Conservation (phyloP, 176 grass and related monocot species). For the Rhynchospora breviuscula region DNA sequence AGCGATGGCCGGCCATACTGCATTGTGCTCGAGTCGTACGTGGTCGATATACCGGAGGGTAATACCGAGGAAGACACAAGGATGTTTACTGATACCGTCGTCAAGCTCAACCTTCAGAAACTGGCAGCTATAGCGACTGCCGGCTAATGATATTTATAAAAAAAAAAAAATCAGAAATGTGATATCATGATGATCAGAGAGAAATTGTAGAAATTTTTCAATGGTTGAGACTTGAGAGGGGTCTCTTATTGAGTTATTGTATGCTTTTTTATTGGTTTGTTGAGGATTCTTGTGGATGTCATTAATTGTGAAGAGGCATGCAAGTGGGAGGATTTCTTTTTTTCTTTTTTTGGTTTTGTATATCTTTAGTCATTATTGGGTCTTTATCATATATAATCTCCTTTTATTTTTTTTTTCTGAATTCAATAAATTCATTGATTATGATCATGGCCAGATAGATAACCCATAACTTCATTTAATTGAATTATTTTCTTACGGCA, state of each 20-base stretch:
- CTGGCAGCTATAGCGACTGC: constrained; percentile 52
- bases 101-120: constrained; percentile 94
- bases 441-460: neutral
- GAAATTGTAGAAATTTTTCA: constrained; percentile 7
- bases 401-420: constrained; percentile 21
- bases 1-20: constrained; percentile 27
- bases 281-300: constrained; percentile 31
- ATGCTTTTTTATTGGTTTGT: constrained; percentile 5
- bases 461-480: neutral
- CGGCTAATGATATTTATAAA: neutral
- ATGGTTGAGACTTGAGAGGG: constrained; percentile 3
- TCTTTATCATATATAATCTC: constrained; percentile 37
- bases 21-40: constrained; percentile 84
- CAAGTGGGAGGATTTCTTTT: constrained; percentile 31
- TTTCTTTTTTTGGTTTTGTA: constrained; percentile 23
- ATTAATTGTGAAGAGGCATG: constrained; percentile 26
- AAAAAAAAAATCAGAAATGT: neutral
- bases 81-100: constrained; percentile 91
- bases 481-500: neutral
- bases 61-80: constrained; percentile 85
- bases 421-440: constrained; percentile 25
- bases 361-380: constrained; percentile 35
- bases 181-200: constrained; percentile 1
- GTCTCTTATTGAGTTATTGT: neutral
- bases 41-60: constrained; percentile 84